Evolutionary conservation across 2,329 filamentous ascomycete genomes (phyloP).

Genomic region (Xylaria hypoxylon): DNA sequence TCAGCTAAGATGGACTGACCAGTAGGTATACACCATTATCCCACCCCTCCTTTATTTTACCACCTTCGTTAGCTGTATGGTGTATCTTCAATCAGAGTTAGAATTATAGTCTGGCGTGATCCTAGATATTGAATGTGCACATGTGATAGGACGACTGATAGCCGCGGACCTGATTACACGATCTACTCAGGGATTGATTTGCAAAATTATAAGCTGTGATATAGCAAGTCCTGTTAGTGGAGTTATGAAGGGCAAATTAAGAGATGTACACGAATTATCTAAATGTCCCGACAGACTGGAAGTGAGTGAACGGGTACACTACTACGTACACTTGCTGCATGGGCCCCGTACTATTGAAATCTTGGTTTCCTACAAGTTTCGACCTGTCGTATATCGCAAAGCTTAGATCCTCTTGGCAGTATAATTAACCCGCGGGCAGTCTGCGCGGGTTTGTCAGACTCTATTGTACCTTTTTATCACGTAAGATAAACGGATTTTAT

Average conservation of each 20-base stretch:
- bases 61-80: background rate
- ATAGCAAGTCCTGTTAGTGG: background rate
- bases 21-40: background rate
- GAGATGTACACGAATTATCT: background rate
- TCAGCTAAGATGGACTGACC: background rate
- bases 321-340: too few relatives aligned
- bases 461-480: too few relatives aligned
- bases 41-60: background rate
- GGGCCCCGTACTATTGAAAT: constrained; percentile 6
- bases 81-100: background rate
- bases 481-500: too few relatives aligned
- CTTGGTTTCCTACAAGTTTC: background rate
- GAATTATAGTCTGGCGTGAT: constrained; percentile 7
- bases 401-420: background rate
- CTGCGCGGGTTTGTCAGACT: background rate
- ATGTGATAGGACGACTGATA: constrained; percentile 17
- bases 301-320: too few relatives aligned
- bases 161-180: constrained; percentile 20
- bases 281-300: background rate
- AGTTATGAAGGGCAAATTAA: background rate
- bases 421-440: background rate
- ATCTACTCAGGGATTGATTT: constrained; percentile 23
- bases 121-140: constrained; percentile 3
- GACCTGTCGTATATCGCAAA: background rate
- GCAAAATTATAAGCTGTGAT: constrained; percentile 8